Evolutionary conservation across 1,284 basidiomycete genomes (phyloP).

Genomic region (Heterobasidion parviporum): DNA sequence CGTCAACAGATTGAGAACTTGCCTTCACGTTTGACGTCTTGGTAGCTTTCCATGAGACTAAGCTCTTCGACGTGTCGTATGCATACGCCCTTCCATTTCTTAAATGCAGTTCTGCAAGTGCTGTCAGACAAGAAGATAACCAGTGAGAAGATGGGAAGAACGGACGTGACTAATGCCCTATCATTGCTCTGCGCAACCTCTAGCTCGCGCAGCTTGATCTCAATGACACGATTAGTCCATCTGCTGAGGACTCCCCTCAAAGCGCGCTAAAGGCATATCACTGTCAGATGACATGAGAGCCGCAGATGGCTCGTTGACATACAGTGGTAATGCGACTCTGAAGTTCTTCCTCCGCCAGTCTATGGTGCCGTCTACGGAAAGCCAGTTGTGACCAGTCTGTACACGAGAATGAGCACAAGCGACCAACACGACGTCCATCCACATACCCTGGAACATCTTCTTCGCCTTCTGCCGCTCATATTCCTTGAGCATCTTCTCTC

Average conservation of each 20-base stretch:
- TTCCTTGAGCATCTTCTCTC: conserved; percentile 37
- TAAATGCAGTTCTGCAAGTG: conserved; percentile 40
- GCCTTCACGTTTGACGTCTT: conserved; percentile 72
- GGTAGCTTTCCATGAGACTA: conserved; percentile 74
- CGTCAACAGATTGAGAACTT: conserved; percentile 6
- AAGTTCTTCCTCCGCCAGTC: conserved; percentile 32
- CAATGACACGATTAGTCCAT: conserved; percentile 70
- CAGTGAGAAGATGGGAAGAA: neutral
- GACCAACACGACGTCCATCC: neutral
- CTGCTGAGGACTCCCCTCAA: conserved; percentile 34
- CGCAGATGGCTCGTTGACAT: conserved; percentile 5
- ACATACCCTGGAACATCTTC: conserved; percentile 40
- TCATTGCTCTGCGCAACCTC: conserved; percentile 48
- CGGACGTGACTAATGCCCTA: conserved; percentile 38
- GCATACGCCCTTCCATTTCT: conserved; percentile 58
- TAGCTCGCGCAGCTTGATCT: conserved; percentile 62
- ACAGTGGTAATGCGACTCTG: conserved; percentile 34
- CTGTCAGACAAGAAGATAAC: neutral
- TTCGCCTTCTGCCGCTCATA: conserved; percentile 31
- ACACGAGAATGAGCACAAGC: conserved; percentile 5
- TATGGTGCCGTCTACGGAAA: conserved; percentile 24
- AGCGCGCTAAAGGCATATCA: conserved; percentile 36
- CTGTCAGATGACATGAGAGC: conserved; percentile 6
- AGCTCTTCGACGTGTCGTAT: conserved; percentile 58
- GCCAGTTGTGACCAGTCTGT: conserved; percentile 43